A percentile compares a stretch with the other conserved stretches of the same genome.
Conservation (phyloP, 2,329 filamentous ascomycete species). For the Raffaelea albimanens region DNA sequence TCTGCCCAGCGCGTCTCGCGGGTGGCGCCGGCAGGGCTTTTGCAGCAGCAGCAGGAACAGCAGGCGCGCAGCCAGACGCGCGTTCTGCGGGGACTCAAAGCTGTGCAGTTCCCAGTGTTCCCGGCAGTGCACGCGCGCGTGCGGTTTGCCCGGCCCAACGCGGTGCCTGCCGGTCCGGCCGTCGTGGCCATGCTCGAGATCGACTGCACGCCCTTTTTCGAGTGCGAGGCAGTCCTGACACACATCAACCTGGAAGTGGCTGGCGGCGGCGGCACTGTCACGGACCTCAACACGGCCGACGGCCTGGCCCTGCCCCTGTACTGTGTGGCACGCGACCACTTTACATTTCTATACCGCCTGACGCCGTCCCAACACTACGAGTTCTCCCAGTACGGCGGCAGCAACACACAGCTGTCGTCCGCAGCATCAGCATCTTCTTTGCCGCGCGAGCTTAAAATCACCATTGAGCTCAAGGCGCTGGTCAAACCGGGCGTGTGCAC, state of each 20-base stretch:
- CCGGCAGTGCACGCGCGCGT: conserved; percentile 66
- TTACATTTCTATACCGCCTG: conserved; percentile 65
- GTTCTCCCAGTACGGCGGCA: too few species aligned
- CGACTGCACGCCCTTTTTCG: conserved; percentile 62
- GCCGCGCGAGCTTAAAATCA: conserved; percentile 43
- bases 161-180: conserved; percentile 46
- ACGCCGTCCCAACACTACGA: conserved; percentile 33
- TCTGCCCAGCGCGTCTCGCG: conserved; percentile 67
- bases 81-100: conserved; percentile 46
- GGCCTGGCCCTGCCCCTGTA: conserved; percentile 45
- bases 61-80: conserved; percentile 31
- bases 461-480: conserved; percentile 50
- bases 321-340: conserved; percentile 63
- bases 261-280: conserved; percentile 41
- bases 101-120: conserved; percentile 52
- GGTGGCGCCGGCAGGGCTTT: conserved; percentile 49
- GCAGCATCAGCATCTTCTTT: neutral
- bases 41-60: neutral
- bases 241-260: conserved; percentile 47
- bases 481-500: conserved; percentile 47
- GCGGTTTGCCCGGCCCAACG: conserved; percentile 57
- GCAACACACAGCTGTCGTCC: neutral
- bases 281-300: conserved; percentile 41
- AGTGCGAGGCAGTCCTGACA: conserved; percentile 55
- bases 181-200: conserved; percentile 64